Conservation (phyloP, 768 basidiomycete species). For the Leccinum olivaceopallidum region DNA sequence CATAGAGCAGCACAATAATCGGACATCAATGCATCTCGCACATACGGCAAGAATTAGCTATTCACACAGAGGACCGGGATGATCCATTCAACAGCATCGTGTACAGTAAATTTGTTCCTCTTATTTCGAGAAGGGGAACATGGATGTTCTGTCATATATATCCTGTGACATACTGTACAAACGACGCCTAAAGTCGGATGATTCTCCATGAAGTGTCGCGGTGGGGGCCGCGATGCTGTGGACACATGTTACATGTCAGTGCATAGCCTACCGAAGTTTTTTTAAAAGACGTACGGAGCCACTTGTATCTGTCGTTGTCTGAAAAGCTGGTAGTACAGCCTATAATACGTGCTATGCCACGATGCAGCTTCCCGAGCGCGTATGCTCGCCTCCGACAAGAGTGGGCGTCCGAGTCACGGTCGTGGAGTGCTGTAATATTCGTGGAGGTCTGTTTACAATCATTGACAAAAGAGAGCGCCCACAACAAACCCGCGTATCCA, state of each 20-base stretch:
- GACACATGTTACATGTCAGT: neutral
- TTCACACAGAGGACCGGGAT: neutral
- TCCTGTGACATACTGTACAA: neutral
- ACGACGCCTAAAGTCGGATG: neutral
- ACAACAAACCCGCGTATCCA: neutral
- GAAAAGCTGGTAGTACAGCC: neutral
- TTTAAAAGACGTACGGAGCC: no score
- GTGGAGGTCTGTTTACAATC: neutral
- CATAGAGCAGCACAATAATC: constrained; percentile 2
- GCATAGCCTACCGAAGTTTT: no score
- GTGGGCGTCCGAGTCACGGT: no score
- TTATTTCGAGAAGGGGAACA: neutral
- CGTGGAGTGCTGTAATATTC: no score
- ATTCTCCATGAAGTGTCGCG: neutral
- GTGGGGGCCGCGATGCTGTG: no score
- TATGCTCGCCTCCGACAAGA: neutral
- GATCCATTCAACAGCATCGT: neutral
- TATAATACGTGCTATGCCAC: neutral
- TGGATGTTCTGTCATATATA: no score
- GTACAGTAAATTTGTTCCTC: neutral
- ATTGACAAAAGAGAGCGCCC: neutral
- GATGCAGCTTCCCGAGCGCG: neutral
- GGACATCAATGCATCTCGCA: constrained; percentile 3
- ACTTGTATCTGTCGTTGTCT: no score
- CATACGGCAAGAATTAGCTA: neutral